These are phyloP conservation scores for Phymatotrichopsis omnivora DNA, from an alignment of 2,329 filamentous ascomycete species.

Conservation along the genomic window DNA sequence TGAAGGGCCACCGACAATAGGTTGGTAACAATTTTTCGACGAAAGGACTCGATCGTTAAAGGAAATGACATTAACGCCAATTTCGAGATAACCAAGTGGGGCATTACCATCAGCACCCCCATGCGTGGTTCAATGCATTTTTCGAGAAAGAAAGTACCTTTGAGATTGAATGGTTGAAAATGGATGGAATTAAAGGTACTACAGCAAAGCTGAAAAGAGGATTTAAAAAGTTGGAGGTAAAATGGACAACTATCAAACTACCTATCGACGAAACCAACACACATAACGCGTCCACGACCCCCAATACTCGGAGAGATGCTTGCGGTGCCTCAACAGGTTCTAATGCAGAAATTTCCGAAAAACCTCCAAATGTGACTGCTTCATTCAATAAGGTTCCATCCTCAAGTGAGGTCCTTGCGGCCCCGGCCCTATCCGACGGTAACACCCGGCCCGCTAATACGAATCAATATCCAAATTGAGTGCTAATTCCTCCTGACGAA, in stretches of 20 bases:
- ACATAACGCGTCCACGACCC: too few relatives aligned
- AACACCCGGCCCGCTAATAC: too few relatives aligned
- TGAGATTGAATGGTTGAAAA: slow-evolving; percentile 60
- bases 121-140: slow-evolving; percentile 94
- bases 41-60: slow-evolving; percentile 55
- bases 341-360: too few relatives aligned
- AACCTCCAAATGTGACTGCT: too few relatives aligned
- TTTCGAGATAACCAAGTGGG: slow-evolving; percentile 75
- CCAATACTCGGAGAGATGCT: too few relatives aligned
- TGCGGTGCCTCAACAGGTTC: too few relatives aligned
- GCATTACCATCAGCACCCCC: slow-evolving; percentile 84
- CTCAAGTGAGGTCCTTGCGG: too few relatives aligned
- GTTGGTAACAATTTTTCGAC: slow-evolving; percentile 66
- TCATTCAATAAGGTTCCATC: too few relatives aligned
- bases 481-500: too few relatives aligned
- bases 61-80: slow-evolving; percentile 85
- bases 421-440: too few relatives aligned
- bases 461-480: too few relatives aligned
- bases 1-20: slow-evolving; percentile 32
- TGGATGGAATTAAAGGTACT: slow-evolving; percentile 93
- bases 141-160: slow-evolving; percentile 73
- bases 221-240: slow-evolving; percentile 70
- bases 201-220: slow-evolving; percentile 69
- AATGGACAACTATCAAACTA: slow-evolving; percentile 48
- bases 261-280: slow-evolving; percentile 8